phyloP scores from a whole-genome alignment of 352 stramenopile species.

The Phytopythium chamaehyphon region DNA sequence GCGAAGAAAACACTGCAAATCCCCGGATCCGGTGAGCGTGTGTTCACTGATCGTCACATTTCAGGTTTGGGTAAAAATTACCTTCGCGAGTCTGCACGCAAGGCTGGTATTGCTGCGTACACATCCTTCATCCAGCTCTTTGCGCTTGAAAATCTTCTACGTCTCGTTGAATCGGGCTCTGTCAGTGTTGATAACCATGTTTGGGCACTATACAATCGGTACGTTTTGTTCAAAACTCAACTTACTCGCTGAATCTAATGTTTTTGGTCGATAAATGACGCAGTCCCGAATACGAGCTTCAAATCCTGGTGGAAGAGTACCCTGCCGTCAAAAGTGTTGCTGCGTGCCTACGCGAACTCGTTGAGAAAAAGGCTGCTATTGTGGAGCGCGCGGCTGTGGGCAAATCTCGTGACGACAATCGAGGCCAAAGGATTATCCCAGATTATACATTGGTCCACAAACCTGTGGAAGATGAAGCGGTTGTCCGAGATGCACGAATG shows the following conservation, averaged over 20 bases:
- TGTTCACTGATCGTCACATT: conserved; percentile 78
- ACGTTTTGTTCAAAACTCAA: background rate
- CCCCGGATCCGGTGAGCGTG: conserved; percentile 27
- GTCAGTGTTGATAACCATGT: conserved; percentile 27
- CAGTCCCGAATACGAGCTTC: conserved; percentile 29
- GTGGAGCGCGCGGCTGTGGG: conserved; percentile 53
- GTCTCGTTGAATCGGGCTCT: conserved; percentile 20
- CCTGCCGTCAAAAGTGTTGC: conserved; percentile 22
- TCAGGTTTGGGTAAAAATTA: conserved; percentile 82
- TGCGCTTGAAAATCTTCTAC: conserved; percentile 57
- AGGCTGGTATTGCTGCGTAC: conserved; percentile 60
- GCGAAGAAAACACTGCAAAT: conserved; percentile 28
- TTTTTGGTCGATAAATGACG: background rate
- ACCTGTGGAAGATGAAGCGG: conserved; percentile 28
- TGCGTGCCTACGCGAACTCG: conserved; percentile 61
- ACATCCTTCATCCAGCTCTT: conserved; percentile 83
- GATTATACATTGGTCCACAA: conserved; percentile 74
- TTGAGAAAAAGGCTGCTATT: conserved; percentile 45
- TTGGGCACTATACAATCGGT: conserved; percentile 26
- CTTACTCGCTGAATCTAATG: too few relatives aligned
- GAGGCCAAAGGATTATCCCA: conserved; percentile 59
- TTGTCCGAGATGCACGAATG: conserved; percentile 46
- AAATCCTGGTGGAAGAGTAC: conserved; percentile 44
- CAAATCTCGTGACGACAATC: conserved; percentile 69
- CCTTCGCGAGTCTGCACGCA: conserved; percentile 62